Evolutionary conservation across 208 protist species (phyloP).

Genomic region (Herpetomonas muscarum): DNA sequence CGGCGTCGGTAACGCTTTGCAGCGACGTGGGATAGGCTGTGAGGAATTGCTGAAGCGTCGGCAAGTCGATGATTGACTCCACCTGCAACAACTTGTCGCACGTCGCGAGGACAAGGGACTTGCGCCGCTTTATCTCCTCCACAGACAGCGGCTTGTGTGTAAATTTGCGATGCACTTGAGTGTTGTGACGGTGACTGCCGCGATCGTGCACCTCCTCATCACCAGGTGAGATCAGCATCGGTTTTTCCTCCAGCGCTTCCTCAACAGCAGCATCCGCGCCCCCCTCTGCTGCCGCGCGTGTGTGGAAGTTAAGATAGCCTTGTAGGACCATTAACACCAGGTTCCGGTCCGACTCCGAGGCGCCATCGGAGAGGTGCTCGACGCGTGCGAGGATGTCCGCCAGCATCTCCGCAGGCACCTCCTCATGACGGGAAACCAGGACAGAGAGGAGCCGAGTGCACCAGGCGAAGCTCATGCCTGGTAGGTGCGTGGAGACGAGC

Average conservation of each 20-base stretch:
- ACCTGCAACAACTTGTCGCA: conserved; percentile 63
- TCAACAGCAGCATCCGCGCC: conserved; percentile 13
- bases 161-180: too few relatives aligned
- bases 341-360: conserved; percentile 62
- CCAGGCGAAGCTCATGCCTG: conserved; percentile 52
- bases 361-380: conserved; percentile 22
- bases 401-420: conserved; percentile 45
- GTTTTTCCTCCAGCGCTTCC: not conserved
- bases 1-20: conserved; percentile 18
- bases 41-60: conserved; percentile 51
- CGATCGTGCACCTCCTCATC: not conserved
- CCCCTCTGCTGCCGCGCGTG: too few relatives aligned
- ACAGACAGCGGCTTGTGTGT: not conserved
- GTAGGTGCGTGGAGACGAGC: conserved; percentile 48
- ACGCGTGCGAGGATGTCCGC: conserved; percentile 35
- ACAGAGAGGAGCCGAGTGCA: conserved; percentile 61
- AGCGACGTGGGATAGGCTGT: conserved; percentile 43
- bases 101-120: conserved; percentile 29
- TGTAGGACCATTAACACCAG: conserved; percentile 71
- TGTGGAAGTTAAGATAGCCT: conserved; percentile 32
- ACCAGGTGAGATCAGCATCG: not conserved
- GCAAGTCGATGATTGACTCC: conserved; percentile 44
- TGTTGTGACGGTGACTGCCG: too few relatives aligned
- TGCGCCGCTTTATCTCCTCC: conserved; percentile 11
- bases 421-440: conserved; percentile 38